phyloP scores from a whole-genome alignment of 2,329 filamentous ascomycete species.

The Penicillium fuscoglaucum region DNA sequence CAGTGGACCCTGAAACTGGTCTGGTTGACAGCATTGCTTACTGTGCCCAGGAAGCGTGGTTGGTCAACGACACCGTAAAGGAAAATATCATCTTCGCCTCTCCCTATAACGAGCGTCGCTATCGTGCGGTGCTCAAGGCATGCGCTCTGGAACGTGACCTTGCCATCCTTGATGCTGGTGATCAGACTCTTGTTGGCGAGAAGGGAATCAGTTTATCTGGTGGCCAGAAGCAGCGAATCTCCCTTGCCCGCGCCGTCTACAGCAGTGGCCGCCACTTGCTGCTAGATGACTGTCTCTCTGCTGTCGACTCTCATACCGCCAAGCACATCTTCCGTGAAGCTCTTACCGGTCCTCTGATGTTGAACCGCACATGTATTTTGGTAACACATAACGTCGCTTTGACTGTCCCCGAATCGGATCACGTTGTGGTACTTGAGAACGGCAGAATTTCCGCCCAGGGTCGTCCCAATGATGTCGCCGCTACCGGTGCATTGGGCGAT shows the following conservation, averaged over 20 bases:
- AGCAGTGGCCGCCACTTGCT: slow-evolving; percentile 88
- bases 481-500: slow-evolving; percentile 84
- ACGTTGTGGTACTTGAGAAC: slow-evolving; percentile 83
- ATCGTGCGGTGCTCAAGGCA: slow-evolving; percentile 82
- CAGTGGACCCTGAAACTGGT: slow-evolving; percentile 75
- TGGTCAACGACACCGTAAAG: slow-evolving; percentile 92
- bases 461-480: slow-evolving; percentile 73
- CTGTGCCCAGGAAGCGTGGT: slow-evolving; percentile 94
- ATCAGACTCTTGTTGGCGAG: slow-evolving; percentile 91
- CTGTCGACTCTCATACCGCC: slow-evolving; percentile 94
- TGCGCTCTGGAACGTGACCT: slow-evolving; percentile 90
- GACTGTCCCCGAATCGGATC: slow-evolving; percentile 75
- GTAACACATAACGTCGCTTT: slow-evolving; percentile 95
- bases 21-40: slow-evolving; percentile 92
- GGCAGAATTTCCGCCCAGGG: slow-evolving; percentile 77
- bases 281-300: slow-evolving; percentile 91
- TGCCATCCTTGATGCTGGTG: slow-evolving; percentile 86
- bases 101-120: slow-evolving; percentile 75
- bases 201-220: slow-evolving; percentile 97
- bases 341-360: slow-evolving; percentile 85
- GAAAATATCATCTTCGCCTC: slow-evolving; percentile 94
- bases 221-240: slow-evolving; percentile 96
- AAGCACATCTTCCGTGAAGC: slow-evolving; percentile 98
- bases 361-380: slow-evolving; percentile 82
- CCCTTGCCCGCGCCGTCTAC: slow-evolving; percentile 94